Conservation (phyloP, 495 filamentous ascomycete genomes). For the Annulohypoxylon bovei region DNA sequence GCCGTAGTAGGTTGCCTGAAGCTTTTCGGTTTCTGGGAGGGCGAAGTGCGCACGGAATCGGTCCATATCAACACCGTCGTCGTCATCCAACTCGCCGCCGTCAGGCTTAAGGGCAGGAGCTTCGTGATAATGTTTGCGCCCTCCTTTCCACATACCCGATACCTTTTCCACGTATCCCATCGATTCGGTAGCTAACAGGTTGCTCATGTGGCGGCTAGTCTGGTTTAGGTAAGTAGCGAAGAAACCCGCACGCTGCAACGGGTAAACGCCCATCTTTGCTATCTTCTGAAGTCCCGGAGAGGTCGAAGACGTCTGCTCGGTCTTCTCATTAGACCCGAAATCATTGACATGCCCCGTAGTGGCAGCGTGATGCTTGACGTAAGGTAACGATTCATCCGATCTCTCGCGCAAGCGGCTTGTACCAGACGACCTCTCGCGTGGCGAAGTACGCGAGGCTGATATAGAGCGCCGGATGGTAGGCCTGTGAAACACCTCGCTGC, state of each 20-base stretch:
- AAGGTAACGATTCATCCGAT: slow-evolving; percentile 15
- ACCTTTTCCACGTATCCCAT: slow-evolving; percentile 99
- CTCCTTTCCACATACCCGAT: slow-evolving; percentile 96
- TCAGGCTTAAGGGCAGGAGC: slow-evolving; percentile 73
- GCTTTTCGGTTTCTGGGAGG: slow-evolving; percentile 79
- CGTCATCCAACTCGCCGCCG: slow-evolving; percentile 64
- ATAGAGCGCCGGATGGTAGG: slow-evolving; percentile 70
- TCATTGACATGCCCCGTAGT: slow-evolving; percentile 52
- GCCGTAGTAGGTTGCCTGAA: slow-evolving; percentile 92
- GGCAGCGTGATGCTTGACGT: slow-evolving; percentile 40
- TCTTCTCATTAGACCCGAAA: slow-evolving; percentile 44
- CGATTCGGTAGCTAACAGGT: slow-evolving; percentile 85
- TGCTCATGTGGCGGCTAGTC: slow-evolving; percentile 81
- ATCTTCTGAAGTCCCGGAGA: slow-evolving; percentile 75
- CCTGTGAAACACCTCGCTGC: slow-evolving; percentile 89
- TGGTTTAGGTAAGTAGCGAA: slow-evolving; percentile 85
- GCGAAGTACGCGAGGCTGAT: slow-evolving; percentile 49
- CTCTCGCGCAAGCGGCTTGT: slow-evolving; percentile 22
- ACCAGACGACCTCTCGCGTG: slow-evolving; percentile 26
- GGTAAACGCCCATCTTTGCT: slow-evolving; percentile 78
- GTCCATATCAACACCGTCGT: slow-evolving; percentile 72
- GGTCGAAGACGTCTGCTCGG: slow-evolving; percentile 43
- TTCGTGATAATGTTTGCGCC: slow-evolving; percentile 87
- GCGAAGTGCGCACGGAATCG: slow-evolving; percentile 92
- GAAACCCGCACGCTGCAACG: slow-evolving; percentile 84